These are phyloP conservation scores for Aspergillus floridensis DNA, from an alignment of 2,329 filamentous ascomycete genomes.

Conservation along the genomic window DNA sequence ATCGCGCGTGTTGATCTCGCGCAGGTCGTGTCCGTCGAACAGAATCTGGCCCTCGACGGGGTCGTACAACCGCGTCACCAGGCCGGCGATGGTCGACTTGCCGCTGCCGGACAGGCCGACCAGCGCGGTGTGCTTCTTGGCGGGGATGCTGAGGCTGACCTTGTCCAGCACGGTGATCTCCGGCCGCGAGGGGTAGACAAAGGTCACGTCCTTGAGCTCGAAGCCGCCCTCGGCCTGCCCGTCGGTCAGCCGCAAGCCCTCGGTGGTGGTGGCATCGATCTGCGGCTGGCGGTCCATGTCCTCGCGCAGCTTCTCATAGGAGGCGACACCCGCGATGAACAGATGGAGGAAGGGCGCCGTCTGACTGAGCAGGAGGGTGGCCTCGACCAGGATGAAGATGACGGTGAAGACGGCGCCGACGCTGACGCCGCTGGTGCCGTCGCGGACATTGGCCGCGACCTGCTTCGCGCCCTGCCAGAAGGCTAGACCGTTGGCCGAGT, in stretches of 20 bases:
- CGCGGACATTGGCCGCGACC: constrained; percentile 42
- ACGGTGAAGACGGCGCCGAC: constrained; percentile 40
- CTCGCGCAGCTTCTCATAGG: constrained; percentile 57
- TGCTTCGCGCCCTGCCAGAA: constrained; percentile 65
- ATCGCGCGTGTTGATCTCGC: constrained; percentile 34
- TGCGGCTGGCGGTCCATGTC: constrained; percentile 55
- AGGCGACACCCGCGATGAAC: constrained; percentile 48
- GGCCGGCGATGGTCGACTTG: constrained; percentile 48
- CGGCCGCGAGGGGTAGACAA: constrained; percentile 38
- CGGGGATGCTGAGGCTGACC: constrained; percentile 32
- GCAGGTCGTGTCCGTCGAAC: constrained; percentile 31
- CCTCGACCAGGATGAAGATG: constrained; percentile 39
- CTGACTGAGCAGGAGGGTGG: constrained; percentile 39
- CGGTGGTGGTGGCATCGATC: constrained; percentile 43
- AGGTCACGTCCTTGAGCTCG: constrained; percentile 34
- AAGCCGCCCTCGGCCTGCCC: constrained; percentile 26
- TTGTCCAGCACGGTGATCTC: constrained; percentile 36
- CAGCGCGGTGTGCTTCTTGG: constrained; percentile 42
- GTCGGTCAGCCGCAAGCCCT: constrained; percentile 23
- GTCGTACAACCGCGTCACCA: constrained; percentile 41
- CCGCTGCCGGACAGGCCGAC: constrained; percentile 53
- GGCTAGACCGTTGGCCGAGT: constrained; percentile 64
- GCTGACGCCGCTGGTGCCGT: constrained; percentile 20
- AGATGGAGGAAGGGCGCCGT: constrained; percentile 44
- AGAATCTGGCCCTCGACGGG: constrained; percentile 30